These are phyloP conservation scores for Limtongozyma cylindracea DNA, from an alignment of 805 yeast species.

Conservation along the genomic window DNA sequence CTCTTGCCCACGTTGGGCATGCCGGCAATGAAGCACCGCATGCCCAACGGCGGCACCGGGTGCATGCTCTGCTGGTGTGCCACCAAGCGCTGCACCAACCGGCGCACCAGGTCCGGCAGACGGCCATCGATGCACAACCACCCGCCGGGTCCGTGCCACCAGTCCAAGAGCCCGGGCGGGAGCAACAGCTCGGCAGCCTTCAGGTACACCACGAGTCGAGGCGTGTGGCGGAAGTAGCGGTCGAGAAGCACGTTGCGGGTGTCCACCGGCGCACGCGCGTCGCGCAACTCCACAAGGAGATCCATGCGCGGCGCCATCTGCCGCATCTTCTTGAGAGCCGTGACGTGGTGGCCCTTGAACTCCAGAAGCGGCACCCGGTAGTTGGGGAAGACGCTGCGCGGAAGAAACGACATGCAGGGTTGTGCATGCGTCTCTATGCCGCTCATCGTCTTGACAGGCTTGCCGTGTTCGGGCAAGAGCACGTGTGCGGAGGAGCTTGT, in stretches of 20 bases:
- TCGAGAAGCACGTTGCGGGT: slow-evolving; percentile 67
- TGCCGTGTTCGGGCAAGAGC: slow-evolving; percentile 69
- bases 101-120: slow-evolving; percentile 18
- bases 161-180: slow-evolving; percentile 7
- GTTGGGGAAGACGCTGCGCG: slow-evolving; percentile 49
- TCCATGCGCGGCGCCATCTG: slow-evolving; percentile 61
- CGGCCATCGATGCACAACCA: slow-evolving; percentile 32
- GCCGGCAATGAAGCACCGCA: slow-evolving; percentile 56
- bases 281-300: slow-evolving; percentile 64
- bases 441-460: slow-evolving; percentile 57
- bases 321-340: slow-evolving; percentile 43
- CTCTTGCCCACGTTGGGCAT: slow-evolving; percentile 98
- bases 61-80: slow-evolving; percentile 16
- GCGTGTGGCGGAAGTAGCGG: slow-evolving; percentile 25
- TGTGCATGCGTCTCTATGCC: slow-evolving; percentile 33
- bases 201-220: slow-evolving; percentile 45
- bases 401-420: slow-evolving; percentile 21
- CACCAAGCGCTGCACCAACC: slow-evolving; percentile 22
- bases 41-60: slow-evolving; percentile 70
- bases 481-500: slow-evolving; percentile 38
- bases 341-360: slow-evolving; percentile 79
- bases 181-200: slow-evolving; percentile 41
- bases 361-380: slow-evolving; percentile 48
- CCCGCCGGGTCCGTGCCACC: slow-evolving; percentile 12
- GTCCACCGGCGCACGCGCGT: slow-evolving; percentile 70